Conservation (phyloP, 768 basidiomycete species). For the Tubosaeta brunneosetosa region DNA sequence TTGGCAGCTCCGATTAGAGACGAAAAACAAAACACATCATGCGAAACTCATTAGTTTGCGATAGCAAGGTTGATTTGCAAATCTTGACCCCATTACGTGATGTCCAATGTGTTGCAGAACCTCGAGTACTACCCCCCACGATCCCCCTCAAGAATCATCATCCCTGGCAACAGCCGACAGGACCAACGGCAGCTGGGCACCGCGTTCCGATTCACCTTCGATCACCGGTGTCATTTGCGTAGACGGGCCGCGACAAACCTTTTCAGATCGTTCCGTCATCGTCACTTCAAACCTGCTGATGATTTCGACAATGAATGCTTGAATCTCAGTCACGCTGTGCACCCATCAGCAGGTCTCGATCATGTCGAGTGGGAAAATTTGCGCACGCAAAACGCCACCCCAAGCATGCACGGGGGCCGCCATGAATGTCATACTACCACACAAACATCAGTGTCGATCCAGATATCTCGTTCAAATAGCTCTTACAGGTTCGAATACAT, state of each 20-base stretch:
- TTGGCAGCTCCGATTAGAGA: no score
- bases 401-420: conserved; percentile 23
- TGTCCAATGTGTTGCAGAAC: no score
- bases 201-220: conserved; percentile 28
- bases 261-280: conserved; percentile 26
- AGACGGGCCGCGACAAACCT: conserved; percentile 27
- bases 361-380: not conserved
- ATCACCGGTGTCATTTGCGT: conserved; percentile 34
- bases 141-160: no score
- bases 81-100: no score
- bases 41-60: no score
- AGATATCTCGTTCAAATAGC: no score
- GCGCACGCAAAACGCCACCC: conserved; percentile 33
- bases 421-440: conserved; percentile 23
- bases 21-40: no score
- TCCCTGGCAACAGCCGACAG: conserved; percentile 21
- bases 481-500: conserved; percentile 29
- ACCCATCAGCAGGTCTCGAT: not conserved
- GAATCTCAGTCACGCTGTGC: conserved; percentile 44
- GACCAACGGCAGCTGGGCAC: conserved; percentile 30
- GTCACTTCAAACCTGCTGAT: conserved; percentile 50
- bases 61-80: no score
- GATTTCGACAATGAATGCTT: conserved; percentile 54
- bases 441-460: no score
- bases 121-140: no score